Evolutionary conservation across 2,329 filamentous ascomycete species (phyloP).

Genomic region (Fusarium sp.): DNA sequence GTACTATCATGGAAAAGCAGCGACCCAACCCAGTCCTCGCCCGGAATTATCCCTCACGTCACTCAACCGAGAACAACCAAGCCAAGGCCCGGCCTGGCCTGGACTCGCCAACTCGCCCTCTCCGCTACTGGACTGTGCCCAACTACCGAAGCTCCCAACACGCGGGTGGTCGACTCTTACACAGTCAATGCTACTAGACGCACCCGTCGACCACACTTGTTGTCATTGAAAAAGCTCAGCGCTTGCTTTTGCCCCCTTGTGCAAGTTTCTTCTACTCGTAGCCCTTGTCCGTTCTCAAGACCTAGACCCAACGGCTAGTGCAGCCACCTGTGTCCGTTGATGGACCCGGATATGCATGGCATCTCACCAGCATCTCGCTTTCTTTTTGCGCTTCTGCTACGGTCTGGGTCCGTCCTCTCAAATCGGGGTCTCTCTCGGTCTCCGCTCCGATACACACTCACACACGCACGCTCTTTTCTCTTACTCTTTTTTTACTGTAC

Average conservation of each 20-base stretch:
- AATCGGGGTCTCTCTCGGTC: constrained; percentile 34
- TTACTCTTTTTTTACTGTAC: constrained; percentile 5
- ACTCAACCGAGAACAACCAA: constrained; percentile 33
- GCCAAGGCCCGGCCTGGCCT: constrained; percentile 17
- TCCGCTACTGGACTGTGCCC: constrained; percentile 4
- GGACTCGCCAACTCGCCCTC: constrained; percentile 25
- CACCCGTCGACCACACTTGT: constrained; percentile 21
- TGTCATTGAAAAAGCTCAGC: constrained; percentile 30
- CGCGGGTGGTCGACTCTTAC: constrained; percentile 18
- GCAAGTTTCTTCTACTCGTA: constrained; percentile 36
- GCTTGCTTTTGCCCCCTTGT: constrained; percentile 27
- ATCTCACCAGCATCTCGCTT: constrained; percentile 43
- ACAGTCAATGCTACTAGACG: constrained; percentile 18
- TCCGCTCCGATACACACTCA: constrained; percentile 32
- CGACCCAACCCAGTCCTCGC: constrained; percentile 33
- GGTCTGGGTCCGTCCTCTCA: constrained; percentile 33
- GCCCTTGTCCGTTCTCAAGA: constrained; percentile 27
- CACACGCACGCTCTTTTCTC: constrained; percentile 13
- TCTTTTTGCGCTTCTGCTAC: constrained; percentile 21
- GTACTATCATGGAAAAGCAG: constrained; percentile 37
- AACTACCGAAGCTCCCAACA: constrained; percentile 25
- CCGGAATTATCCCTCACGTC: constrained; percentile 40
- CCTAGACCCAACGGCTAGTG: constrained; percentile 43
- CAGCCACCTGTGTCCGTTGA: constrained; percentile 44
- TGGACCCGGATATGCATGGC: constrained; percentile 45